Evolutionary conservation across 2,329 filamentous ascomycete species (phyloP).

Genomic region (Didymella arachidicola): DNA sequence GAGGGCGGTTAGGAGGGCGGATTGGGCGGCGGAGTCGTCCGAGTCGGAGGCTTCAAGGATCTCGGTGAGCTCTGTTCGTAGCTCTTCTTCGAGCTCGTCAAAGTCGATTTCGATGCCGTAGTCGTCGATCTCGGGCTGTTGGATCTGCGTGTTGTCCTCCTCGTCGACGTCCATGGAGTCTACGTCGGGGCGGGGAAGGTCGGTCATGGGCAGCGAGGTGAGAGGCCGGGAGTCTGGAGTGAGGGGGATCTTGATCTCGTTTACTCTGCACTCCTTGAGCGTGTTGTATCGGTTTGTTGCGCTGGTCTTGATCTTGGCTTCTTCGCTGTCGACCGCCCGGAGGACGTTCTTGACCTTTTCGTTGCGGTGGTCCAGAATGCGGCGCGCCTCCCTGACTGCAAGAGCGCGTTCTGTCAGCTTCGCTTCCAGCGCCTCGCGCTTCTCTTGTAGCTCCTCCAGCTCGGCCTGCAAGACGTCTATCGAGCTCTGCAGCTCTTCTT

Average conservation of each 20-base stretch:
- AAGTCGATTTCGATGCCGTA: conserved; percentile 94
- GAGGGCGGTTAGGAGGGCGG: conserved; percentile 29
- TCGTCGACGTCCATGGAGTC: conserved; percentile 95
- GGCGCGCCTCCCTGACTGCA: conserved; percentile 78
- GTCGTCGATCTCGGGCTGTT: conserved; percentile 73
- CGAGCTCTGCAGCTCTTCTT: conserved; percentile 75
- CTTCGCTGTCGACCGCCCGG: conserved; percentile 79
- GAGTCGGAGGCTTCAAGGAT: conserved; percentile 64
- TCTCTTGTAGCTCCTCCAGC: conserved; percentile 76
- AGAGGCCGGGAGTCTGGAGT: conserved; percentile 72
- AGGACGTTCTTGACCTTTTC: conserved; percentile 80
- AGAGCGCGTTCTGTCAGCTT: conserved; percentile 74
- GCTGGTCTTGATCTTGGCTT: conserved; percentile 85
- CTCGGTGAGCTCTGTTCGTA: conserved; percentile 62
- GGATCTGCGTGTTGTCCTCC: conserved; percentile 59
- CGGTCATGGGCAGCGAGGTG: conserved; percentile 86
- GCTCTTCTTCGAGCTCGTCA: conserved; percentile 78
- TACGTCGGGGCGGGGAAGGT: conserved; percentile 73
- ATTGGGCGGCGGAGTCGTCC: conserved; percentile 55
- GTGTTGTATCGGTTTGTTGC: conserved; percentile 83
- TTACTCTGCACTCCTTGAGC: conserved; percentile 87
- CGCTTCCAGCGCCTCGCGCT: conserved; percentile 72
- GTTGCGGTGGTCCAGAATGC: conserved; percentile 81
- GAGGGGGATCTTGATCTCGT: conserved; percentile 88
- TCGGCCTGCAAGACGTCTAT: conserved; percentile 78